Evolutionary conservation across 2,329 filamentous ascomycete species (phyloP).

Genomic region (Clarireedia hainanense): DNA sequence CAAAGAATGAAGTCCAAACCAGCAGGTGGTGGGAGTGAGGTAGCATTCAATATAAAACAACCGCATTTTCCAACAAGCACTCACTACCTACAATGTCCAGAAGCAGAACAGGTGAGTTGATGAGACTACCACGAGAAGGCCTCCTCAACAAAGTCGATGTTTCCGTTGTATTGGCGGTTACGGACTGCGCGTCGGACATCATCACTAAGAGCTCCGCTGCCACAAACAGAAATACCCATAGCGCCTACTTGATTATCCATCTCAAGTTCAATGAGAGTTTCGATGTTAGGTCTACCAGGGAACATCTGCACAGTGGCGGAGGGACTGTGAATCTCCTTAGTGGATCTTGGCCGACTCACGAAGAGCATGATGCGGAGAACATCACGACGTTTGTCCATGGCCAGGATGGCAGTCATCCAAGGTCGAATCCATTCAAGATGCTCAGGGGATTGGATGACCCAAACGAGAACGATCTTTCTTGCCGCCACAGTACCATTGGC

Average conservation of each 20-base stretch:
- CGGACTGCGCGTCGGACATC: constrained; percentile 64
- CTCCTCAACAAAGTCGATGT: constrained; percentile 74
- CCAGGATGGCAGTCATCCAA: constrained; percentile 75
- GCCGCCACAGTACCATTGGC: constrained; percentile 62
- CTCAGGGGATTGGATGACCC: constrained; percentile 72
- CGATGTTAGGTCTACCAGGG: constrained; percentile 68
- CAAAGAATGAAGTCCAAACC: constrained; percentile 6
- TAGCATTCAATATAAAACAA: too few relatives aligned
- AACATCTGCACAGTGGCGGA: constrained; percentile 78
- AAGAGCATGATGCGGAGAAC: constrained; percentile 71
- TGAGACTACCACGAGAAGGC: constrained; percentile 57
- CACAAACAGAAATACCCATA: constrained; percentile 68
- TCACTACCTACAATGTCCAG: not conserved
- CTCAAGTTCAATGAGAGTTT: constrained; percentile 64
- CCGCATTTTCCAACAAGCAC: too few relatives aligned
- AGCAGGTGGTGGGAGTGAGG: too few relatives aligned
- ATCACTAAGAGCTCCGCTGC: constrained; percentile 65
- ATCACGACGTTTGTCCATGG: constrained; percentile 66
- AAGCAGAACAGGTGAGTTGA: not conserved
- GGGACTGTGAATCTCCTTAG: constrained; percentile 74
- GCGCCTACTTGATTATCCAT: constrained; percentile 67
- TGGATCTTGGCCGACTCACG: constrained; percentile 65
- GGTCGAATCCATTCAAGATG: constrained; percentile 77
- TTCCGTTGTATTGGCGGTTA: constrained; percentile 53
- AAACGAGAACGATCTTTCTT: constrained; percentile 65